phyloP scores from a whole-genome alignment of 768 basidiomycete species.

The Pluteus cervinus region DNA sequence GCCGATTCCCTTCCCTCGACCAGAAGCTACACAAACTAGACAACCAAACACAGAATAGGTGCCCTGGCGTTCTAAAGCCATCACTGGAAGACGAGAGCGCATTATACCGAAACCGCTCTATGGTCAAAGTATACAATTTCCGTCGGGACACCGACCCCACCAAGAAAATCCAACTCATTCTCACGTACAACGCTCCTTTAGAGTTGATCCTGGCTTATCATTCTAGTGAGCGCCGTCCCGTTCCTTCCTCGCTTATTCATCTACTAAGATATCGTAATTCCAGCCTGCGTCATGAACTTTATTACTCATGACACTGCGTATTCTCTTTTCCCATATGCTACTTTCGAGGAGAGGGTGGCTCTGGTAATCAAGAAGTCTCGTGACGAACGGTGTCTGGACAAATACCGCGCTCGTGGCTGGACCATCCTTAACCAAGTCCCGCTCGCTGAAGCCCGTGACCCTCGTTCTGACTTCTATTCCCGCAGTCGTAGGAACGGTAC shows the following conservation, averaged over 20 bases:
- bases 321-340: conserved; percentile 33
- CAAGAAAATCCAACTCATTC: conserved; percentile 37
- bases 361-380: conserved; percentile 10
- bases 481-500: too few relatives aligned
- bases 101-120: conserved; percentile 17
- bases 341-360: conserved; percentile 23
- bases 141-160: conserved; percentile 12
- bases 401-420: conserved; percentile 35
- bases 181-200: conserved; percentile 23
- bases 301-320: conserved; percentile 35
- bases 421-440: conserved; percentile 6
- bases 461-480: conserved; percentile 13
- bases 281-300: conserved; percentile 39
- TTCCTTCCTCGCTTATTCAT: neutral
- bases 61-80: too few relatives aligned
- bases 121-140: conserved; percentile 28
- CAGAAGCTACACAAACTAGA: too few relatives aligned
- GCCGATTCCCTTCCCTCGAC: conserved; percentile 2
- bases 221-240: conserved; percentile 29
- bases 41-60: too few relatives aligned
- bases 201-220: conserved; percentile 39
- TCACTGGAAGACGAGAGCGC: too few relatives aligned
- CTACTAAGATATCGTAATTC: conserved; percentile 1
- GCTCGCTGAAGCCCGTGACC: conserved; percentile 7
- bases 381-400: conserved; percentile 14